Evolutionary conservation across 192 early-diverging fungal genomes (phyloP), one percentile per base, ranked within the genome.

Genomic region (Entomortierella parvispora): DNA sequence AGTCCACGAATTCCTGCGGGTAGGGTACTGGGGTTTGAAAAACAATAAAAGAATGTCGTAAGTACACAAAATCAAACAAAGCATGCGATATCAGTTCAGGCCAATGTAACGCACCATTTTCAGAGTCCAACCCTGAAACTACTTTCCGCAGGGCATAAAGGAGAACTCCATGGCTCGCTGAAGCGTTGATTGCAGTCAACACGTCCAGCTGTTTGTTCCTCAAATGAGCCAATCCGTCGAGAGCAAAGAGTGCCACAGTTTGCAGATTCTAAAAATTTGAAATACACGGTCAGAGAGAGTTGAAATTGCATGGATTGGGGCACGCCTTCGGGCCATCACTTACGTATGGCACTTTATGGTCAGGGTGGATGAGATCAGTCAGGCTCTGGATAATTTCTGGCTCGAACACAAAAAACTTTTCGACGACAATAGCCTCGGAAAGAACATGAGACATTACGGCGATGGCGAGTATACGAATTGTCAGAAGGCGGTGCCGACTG

Each of bases 131-230:
- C 32, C 81, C 71, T 5, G 83, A 57, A 31, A 94, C 87, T 26
- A 94, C 85, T 62, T 89, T 90, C 59, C 94, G 88, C 37, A 98
- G 67, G 6, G 92, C 84, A 59, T 89, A 92, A 81, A 98, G 90
- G 15, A 98, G 82, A 29, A 91, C 87, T 25, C 97, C 97, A 63
- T 98, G 95, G 65, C 95, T 97, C 4, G 95, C 95, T 2, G 94
- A 93, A 2, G 94, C 94, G 59, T 96, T 97, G 53, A 97, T 78
- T 1, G 95, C 93, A 15, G 92, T 87, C 44, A 96, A 83, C 1
- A 96, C 92, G 48, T 95, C 95, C 25, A 83, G 82, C 1, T 94
- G 80, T 58, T 91, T 90, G 37, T 72, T 82, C 44, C 94, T 89
- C 69, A 94, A 88, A 62, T 92, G 90, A 22, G 92, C 87, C 48